phyloP scores from a whole-genome alignment of 148 eudicot genomes.

The Amaranthus palmeri region DNA sequence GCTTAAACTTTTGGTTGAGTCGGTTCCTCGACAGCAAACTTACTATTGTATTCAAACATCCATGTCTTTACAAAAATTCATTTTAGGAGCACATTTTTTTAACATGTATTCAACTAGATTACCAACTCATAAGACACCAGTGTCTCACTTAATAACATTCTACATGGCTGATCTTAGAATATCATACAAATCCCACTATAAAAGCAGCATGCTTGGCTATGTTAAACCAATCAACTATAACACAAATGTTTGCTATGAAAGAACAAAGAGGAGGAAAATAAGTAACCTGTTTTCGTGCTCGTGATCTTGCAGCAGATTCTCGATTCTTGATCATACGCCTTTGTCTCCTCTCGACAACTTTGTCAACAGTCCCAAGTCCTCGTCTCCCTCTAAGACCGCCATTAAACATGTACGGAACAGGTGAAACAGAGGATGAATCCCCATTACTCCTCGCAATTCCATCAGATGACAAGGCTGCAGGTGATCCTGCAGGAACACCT shows the following conservation, averaged over 20 bases:
- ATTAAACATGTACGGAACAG: slow-evolving; percentile 70
- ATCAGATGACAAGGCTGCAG: slow-evolving; percentile 65
- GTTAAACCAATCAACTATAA: not conserved
- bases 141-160: too few relatives aligned
- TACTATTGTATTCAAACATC: too few relatives aligned
- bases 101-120: too few relatives aligned
- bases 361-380: slow-evolving; percentile 51
- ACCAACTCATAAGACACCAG: too few relatives aligned
- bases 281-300: slow-evolving; percentile 93
- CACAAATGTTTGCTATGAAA: not conserved
- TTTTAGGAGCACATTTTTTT: too few relatives aligned
- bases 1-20: too few relatives aligned
- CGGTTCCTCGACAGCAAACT: too few relatives aligned
- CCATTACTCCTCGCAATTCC: slow-evolving; percentile 78
- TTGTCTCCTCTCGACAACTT: slow-evolving; percentile 86
- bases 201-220: too few relatives aligned
- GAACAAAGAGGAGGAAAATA: too few relatives aligned
- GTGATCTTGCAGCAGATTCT: slow-evolving; percentile 93
- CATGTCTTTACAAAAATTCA: too few relatives aligned
- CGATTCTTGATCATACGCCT: slow-evolving; percentile 90
- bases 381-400: slow-evolving; percentile 67
- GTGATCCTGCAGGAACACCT: slow-evolving; percentile 59
- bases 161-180: too few relatives aligned
- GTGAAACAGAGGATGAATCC: slow-evolving; percentile 71
- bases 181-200: too few relatives aligned